Percentiles rank a stretch among this genome's conserved stretches.
Conservation (phyloP, 352 stramenopile species). For the Phytopythium ostracodes region DNA sequence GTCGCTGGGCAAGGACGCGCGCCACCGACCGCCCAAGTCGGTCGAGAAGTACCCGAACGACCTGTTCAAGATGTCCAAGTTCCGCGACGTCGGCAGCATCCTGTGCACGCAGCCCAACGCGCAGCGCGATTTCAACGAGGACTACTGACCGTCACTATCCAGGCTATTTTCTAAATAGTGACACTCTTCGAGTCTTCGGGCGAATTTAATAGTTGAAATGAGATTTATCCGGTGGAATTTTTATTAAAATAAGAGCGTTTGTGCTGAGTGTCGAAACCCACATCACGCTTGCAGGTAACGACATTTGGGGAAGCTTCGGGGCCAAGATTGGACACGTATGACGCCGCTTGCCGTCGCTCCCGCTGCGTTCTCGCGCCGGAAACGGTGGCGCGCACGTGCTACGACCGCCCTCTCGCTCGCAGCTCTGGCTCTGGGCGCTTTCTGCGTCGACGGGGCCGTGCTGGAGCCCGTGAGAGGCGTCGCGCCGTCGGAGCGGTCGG, state of each 20-base stretch:
- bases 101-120: slow-evolving; percentile 58
- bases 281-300: background rate
- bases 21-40: slow-evolving; percentile 30
- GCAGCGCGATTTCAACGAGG: slow-evolving; percentile 5
- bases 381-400: background rate
- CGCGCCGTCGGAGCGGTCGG: slow-evolving; percentile 24
- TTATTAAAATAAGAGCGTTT: too few relatives aligned
- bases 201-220: background rate
- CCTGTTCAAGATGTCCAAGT: slow-evolving; percentile 87
- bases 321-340: background rate
- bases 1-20: slow-evolving; percentile 65
- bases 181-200: background rate
- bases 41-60: slow-evolving; percentile 29
- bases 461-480: slow-evolving; percentile 36
- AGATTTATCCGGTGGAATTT: too few relatives aligned
- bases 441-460: background rate
- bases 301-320: background rate
- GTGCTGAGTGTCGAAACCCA: background rate
- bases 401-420: background rate
- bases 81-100: slow-evolving; percentile 69
- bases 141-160: slow-evolving; percentile 1
- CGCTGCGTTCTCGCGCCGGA: background rate
- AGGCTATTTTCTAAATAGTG: background rate
- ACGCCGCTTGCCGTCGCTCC: background rate
- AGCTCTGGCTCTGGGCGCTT: slow-evolving; percentile 8